phyloP scores from a whole-genome alignment of 73 alveolate genomes.

The Paramecium primaurelia region DNA sequence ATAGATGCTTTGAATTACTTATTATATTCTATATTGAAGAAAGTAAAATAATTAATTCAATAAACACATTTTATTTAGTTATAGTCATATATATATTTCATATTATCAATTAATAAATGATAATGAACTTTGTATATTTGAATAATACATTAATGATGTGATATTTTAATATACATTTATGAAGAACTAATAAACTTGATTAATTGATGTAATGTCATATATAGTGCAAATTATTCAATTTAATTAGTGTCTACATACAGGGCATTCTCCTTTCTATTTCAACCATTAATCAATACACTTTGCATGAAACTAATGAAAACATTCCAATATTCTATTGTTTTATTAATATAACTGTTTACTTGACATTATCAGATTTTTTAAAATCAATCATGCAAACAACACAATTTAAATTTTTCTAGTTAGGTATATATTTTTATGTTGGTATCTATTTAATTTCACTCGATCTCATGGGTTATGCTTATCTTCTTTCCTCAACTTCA shows the following conservation, averaged over 20 bases:
- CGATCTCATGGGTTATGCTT: not conserved
- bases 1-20: too few species aligned
- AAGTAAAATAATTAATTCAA: too few species aligned
- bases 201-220: not conserved
- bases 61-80: too few species aligned
- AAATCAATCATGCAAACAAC: conserved; percentile 23
- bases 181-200: not conserved
- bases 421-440: not conserved
- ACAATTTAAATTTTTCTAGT: not conserved
- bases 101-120: too few species aligned
- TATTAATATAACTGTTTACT: not conserved
- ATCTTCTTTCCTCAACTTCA: not conserved
- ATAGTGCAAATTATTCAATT: not conserved
- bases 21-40: too few species aligned
- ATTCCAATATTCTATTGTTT: not conserved
- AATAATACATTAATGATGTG: not conserved
- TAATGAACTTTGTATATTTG: too few species aligned
- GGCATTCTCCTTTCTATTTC: conserved; percentile 17
- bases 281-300: not conserved
- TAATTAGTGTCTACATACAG: not conserved
- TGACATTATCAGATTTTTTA: not conserved
- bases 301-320: conserved; percentile 1
- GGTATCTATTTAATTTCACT: not conserved
- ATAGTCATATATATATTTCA: too few species aligned
- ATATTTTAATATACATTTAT: not conserved